Evolutionary conservation across 2,329 filamentous ascomycete genomes (phyloP).

Genomic region (Trichoderma atrobrunneum): DNA sequence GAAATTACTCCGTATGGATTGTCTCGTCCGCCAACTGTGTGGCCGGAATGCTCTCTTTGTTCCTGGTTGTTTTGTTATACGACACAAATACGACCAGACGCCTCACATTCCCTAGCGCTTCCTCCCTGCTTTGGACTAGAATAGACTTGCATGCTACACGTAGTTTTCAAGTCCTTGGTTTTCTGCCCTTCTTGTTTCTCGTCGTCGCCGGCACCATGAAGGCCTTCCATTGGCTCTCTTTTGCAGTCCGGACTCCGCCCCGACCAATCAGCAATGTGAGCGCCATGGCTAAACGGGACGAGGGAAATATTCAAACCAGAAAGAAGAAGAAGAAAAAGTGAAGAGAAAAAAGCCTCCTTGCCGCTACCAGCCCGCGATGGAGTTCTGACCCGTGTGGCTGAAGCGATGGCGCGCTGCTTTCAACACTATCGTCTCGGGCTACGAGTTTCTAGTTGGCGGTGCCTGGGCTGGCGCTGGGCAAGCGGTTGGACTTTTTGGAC

Average conservation of each 20-base stretch:
- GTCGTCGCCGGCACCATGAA: constrained; percentile 11
- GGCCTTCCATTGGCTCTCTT: background rate
- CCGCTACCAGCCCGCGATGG: background rate
- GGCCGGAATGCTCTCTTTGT: background rate
- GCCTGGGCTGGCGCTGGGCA: background rate
- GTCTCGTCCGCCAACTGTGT: constrained; percentile 8
- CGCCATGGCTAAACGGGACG: background rate
- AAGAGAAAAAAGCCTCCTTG: background rate
- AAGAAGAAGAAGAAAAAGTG: background rate
- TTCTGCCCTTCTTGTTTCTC: background rate
- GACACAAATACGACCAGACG: constrained; percentile 11
- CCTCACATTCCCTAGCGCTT: constrained; percentile 2
- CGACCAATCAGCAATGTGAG: background rate
- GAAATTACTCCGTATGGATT: constrained; percentile 18
- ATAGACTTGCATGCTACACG: background rate
- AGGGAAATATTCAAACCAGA: background rate
- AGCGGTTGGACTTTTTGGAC: background rate
- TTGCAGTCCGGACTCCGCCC: background rate
- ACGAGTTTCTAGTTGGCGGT: constrained; percentile 2
- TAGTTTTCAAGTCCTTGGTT: background rate
- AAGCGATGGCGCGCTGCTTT: constrained; percentile 11
- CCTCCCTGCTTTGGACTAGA: background rate
- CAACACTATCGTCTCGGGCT: constrained; percentile 8
- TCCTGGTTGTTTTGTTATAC: constrained; percentile 7
- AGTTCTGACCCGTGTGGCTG: constrained; percentile 13